phyloP scores from a whole-genome alignment of 805 yeast genomes.

The Barnettozyma sucrosica region DNA sequence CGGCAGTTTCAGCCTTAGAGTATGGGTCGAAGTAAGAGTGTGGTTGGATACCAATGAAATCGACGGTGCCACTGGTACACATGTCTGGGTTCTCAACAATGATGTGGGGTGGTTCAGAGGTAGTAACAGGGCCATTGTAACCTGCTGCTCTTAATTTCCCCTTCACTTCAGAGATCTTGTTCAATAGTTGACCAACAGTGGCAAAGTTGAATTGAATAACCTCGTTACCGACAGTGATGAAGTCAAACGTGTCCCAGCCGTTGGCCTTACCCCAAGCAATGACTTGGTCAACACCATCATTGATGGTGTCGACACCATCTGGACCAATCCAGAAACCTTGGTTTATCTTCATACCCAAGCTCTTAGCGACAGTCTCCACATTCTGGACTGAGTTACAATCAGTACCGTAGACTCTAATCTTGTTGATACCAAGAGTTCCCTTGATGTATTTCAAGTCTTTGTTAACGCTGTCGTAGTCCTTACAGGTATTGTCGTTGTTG shows the following conservation, averaged over 20 bases:
- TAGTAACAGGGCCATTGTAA: constrained; percentile 68
- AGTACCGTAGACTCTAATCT: constrained; percentile 77
- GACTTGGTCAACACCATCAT: constrained; percentile 47
- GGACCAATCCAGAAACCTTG: constrained; percentile 82
- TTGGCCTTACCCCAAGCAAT: constrained; percentile 41
- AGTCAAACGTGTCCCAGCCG: constrained; percentile 73
- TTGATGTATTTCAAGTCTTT: constrained; percentile 55
- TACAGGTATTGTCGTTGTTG: constrained; percentile 61
- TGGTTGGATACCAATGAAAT: constrained; percentile 80
- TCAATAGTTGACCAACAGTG: constrained; percentile 54
- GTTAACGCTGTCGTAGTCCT: constrained; percentile 45
- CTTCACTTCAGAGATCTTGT: constrained; percentile 63
- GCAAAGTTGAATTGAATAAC: constrained; percentile 63
- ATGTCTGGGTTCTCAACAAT: constrained; percentile 58
- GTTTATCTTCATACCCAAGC: constrained; percentile 63
- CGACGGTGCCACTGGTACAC: constrained; percentile 65
- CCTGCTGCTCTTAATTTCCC: constrained; percentile 58
- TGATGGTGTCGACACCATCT: constrained; percentile 66
- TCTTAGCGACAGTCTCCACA: constrained; percentile 53
- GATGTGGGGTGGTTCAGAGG: constrained; percentile 85
- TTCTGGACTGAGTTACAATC: constrained; percentile 71
- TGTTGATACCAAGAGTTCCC: constrained; percentile 50
- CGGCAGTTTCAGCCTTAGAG: constrained; percentile 61
- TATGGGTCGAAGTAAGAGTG: constrained; percentile 75
- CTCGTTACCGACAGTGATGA: constrained; percentile 83